A percentile compares a stretch with the other conserved stretches of the same genome.
These are phyloP conservation scores for Suillus paluster DNA, from an alignment of 768 basidiomycete genomes.

Conservation along the genomic window DNA sequence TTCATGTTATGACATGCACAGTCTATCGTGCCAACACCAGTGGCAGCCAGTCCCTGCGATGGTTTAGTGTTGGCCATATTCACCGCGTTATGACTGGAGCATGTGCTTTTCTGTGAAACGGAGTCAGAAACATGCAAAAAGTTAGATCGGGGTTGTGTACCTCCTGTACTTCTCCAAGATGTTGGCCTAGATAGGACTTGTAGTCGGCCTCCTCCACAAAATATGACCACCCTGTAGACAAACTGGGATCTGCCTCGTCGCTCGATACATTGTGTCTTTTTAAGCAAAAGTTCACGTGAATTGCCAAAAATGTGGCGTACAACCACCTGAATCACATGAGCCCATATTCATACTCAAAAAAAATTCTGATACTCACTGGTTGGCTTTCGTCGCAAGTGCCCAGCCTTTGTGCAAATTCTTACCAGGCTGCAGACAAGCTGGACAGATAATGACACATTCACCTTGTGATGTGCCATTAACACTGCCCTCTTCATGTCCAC, in stretches of 20 bases:
- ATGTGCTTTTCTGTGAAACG: constrained; percentile 8
- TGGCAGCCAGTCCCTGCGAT: constrained; percentile 20
- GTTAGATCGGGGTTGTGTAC: neutral
- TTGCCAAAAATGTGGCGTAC: constrained; percentile 26
- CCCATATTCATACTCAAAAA: neutral
- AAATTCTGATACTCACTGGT: neutral
- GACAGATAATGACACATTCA: too few species aligned
- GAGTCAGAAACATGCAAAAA: neutral
- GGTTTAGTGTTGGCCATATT: constrained; percentile 7
- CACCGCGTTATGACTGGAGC: neutral
- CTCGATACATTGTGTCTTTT: constrained; percentile 30
- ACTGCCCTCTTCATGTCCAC: too few species aligned
- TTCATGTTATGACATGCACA: constrained; percentile 26
- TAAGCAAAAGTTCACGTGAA: constrained; percentile 40
- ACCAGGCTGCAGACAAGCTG: too few species aligned
- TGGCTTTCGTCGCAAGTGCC: neutral
- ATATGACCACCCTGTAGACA: constrained; percentile 30
- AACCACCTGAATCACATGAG: constrained; percentile 28
- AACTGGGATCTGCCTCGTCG: constrained; percentile 29
- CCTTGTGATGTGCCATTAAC: too few species aligned
- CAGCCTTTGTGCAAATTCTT: constrained; percentile 11
- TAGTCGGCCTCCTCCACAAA: constrained; percentile 29
- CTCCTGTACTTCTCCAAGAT: neutral
- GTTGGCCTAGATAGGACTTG: constrained; percentile 15
- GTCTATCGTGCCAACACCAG: constrained; percentile 31